Base-by-base conservation (phyloP, 768 basidiomycete species). In the Amanita pseudoporphyria region DNA sequence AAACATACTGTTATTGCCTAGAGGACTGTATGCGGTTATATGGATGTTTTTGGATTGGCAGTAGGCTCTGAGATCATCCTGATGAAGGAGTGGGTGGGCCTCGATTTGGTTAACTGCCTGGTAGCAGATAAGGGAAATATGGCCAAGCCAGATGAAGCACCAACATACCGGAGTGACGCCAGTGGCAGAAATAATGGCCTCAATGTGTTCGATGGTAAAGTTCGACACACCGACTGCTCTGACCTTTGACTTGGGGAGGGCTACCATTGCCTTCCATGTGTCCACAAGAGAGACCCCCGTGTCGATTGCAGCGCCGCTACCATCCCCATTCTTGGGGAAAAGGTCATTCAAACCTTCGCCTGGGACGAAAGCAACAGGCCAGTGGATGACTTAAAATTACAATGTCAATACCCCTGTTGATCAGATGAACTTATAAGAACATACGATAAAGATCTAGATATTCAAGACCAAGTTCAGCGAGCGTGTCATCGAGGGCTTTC, bases 371-470 rank as follows among this genome's bases (percentile, higher is more conserved):
- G 82, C 73, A 35, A 83, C 76, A 1, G 87, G 85, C 85, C 87
- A 91, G 67, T 89, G 86, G 47, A 91, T 63, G 45, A 88, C 84
- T 87, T 52, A n/a, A 9, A 28, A 10, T 19, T 26, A 39, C 45
- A 45, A n/a, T 37, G 35, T 19, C 5, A 52, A n/a, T 9, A 3
- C 1, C 12, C 18, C 28, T 10, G 49, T 16, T 36, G 28, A 49
- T 37, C 16, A 38, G 16, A 19, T 9, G 13, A 3, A 18, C 26
- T 45, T 32, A 48, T n/a, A 14, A n/a, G 5, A 35, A 26, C 13
- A 41, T 60, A 81, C 85, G 71, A 61, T 90, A 93, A 18, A 91
- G 71, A 61, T 93, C 91, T 35, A 94, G 69, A 60, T 91, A 94
- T 38, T 81, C 73, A 16, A 80, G 62, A 7, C 82, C 84, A 36